These are phyloP conservation scores for Closterium sp. DNA, from an alignment of 139 green algal species.

Conservation along the genomic window DNA sequence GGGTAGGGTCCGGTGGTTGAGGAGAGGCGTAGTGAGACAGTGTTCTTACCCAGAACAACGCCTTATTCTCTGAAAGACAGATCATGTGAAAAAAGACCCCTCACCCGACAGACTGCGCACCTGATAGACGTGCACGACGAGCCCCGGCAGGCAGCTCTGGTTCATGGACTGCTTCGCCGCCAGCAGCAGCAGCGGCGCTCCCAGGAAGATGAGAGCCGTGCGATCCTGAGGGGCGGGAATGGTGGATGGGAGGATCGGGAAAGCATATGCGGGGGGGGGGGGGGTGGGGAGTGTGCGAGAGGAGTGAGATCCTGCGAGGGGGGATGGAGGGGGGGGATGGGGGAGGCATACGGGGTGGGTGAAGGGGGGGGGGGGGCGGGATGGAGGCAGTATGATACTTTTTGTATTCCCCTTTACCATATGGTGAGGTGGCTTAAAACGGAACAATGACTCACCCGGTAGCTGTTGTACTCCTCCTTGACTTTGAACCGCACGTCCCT, in stretches of 20 bases:
- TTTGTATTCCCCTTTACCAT: neutral
- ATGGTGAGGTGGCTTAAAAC: neutral
- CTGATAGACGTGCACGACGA: slow-evolving; percentile 36
- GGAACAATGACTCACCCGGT: slow-evolving; percentile 15
- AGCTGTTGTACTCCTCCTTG: slow-evolving; percentile 54
- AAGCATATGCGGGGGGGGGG: too few relatives aligned
- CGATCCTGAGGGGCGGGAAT: slow-evolving; percentile 18
- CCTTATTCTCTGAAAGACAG: too few relatives aligned
- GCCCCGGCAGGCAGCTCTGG: slow-evolving; percentile 27
- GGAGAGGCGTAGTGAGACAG: too few relatives aligned
- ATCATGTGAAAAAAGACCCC: too few relatives aligned
- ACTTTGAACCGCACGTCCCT: slow-evolving; percentile 48
- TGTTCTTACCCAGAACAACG: too few relatives aligned
- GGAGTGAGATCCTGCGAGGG: neutral
- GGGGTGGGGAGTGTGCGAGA: neutral
- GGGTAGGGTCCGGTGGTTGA: neutral
- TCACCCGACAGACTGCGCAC: too few relatives aligned
- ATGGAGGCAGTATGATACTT: too few relatives aligned
- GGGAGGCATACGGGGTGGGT: neutral
- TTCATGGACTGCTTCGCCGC: slow-evolving; percentile 21
- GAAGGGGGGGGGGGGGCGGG: too few relatives aligned
- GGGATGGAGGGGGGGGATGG: too few relatives aligned
- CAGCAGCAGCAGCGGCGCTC: slow-evolving; percentile 29
- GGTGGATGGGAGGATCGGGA: neutral
- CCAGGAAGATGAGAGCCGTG: slow-evolving; percentile 39